These are phyloP conservation scores for Kockiozyma suomiensis DNA, from an alignment of 805 yeast genomes.

Conservation along the genomic window DNA sequence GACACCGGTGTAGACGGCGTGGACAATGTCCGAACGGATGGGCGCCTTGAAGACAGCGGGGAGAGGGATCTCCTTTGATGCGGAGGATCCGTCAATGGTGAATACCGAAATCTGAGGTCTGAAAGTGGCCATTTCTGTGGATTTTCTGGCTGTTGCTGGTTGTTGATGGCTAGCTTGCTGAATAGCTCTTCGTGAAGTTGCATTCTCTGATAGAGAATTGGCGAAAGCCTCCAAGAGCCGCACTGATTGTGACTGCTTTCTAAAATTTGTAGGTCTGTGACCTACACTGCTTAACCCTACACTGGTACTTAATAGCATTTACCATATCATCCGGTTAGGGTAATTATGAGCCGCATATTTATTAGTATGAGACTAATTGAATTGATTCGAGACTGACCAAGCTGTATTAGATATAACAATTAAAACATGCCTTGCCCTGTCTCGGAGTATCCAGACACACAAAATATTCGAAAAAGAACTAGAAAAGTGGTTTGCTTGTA, in stretches of 20 bases:
- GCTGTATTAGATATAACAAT: no score
- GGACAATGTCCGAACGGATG: conserved; percentile 99
- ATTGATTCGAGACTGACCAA: no score
- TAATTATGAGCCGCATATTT: no score
- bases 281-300: no score
- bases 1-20: conserved; percentile 96
- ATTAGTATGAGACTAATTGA: no score
- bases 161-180: neutral
- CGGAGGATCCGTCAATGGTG: conserved; percentile 82
- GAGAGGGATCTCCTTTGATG: conserved; percentile 81
- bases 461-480: no score
- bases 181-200: neutral
- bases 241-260: conserved; percentile 15
- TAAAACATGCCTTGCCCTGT: no score
- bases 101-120: conserved; percentile 72
- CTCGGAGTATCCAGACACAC: no score
- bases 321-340: no score
- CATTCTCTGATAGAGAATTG: neutral
- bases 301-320: no score
- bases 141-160: neutral
- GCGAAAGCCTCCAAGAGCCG: no score
- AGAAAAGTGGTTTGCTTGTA: no score
- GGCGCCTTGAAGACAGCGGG: conserved; percentile 99
- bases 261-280: neutral
- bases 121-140: conserved; percentile 28